Evolutionary conservation across 2,329 filamentous ascomycete species (phyloP).

Genomic region (Helminthosporium solani): DNA sequence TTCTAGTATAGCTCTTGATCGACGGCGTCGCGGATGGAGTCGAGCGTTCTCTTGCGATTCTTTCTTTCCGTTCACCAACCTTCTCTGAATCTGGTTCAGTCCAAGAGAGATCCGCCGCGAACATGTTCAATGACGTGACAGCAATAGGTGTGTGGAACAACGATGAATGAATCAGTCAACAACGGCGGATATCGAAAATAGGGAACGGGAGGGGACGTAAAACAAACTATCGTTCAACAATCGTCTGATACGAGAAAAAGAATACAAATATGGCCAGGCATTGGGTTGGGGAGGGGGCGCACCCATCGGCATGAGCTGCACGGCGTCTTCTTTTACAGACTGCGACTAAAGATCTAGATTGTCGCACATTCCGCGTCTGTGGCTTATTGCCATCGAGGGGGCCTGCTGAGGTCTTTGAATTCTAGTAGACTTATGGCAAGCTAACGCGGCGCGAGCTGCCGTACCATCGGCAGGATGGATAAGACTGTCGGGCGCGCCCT

Average conservation of each 20-base stretch:
- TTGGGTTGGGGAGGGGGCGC: conserved; percentile 12
- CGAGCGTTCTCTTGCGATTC: conserved; percentile 33
- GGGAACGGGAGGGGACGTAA: conserved; percentile 14
- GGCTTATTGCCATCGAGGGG: conserved; percentile 31
- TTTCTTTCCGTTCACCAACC: conserved; percentile 40
- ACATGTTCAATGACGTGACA: conserved; percentile 31
- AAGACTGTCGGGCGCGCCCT: conserved; percentile 11
- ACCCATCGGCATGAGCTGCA: conserved; percentile 22
- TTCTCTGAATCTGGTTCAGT: conserved; percentile 34
- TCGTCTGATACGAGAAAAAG: conserved; percentile 19
- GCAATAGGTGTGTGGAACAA: conserved; percentile 9
- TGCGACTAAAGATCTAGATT: conserved; percentile 15
- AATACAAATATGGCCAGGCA: conserved; percentile 24
- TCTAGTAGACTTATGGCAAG: conserved; percentile 7
- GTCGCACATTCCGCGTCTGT: conserved; percentile 29
- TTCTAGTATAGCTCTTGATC: conserved; percentile 20
- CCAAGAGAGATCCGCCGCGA: conserved; percentile 44
- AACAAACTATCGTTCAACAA: conserved; percentile 10
- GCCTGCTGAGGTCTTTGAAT: conserved; percentile 10
- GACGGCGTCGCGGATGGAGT: conserved; percentile 22
- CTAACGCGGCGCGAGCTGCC: conserved; percentile 15
- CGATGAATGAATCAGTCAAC: conserved; percentile 15
- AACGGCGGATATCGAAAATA: conserved; percentile 9
- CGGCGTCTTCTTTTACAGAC: conserved; percentile 25
- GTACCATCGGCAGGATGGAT: conserved; percentile 16